A percentile compares a stretch with the other conserved stretches of the same genome.
phyloP scores from a whole-genome alignment of 2,329 filamentous ascomycete species.

The Trematosphaeria pertusa region DNA sequence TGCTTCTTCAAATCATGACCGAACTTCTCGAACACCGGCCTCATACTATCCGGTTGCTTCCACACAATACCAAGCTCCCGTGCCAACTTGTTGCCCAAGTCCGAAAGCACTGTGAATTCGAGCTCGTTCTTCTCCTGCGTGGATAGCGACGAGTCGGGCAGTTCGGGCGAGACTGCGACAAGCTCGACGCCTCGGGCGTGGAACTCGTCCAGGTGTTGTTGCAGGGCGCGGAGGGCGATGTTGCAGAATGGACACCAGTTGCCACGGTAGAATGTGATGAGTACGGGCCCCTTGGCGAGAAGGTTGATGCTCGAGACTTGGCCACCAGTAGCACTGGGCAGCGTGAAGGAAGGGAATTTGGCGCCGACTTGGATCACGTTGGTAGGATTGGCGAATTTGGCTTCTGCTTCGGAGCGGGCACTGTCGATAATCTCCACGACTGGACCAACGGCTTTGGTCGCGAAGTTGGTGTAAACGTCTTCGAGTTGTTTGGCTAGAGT shows the following conservation, averaged over 20 bases:
- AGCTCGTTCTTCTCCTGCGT: slow-evolving; percentile 52
- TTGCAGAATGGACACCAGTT: slow-evolving; percentile 59
- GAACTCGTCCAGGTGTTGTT: slow-evolving; percentile 47
- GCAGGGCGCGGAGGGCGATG: slow-evolving; percentile 45
- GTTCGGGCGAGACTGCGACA: slow-evolving; percentile 53
- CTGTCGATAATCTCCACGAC: background rate
- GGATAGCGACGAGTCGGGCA: slow-evolving; percentile 49
- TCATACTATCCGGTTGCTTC: slow-evolving; percentile 9
- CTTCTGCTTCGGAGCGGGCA: background rate
- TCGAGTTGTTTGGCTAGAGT: slow-evolving; percentile 5
- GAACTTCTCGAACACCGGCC: slow-evolving; percentile 2
- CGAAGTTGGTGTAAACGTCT: slow-evolving; percentile 1
- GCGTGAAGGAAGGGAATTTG: slow-evolving; percentile 5
- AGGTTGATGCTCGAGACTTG: slow-evolving; percentile 41
- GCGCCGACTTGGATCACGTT: slow-evolving; percentile 1
- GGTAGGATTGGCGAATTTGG: slow-evolving; percentile 1
- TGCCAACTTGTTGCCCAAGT: slow-evolving; percentile 47
- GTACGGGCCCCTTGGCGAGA: slow-evolving; percentile 33
- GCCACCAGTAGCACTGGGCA: slow-evolving; percentile 42
- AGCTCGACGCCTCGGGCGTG: slow-evolving; percentile 49
- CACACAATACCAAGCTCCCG: slow-evolving; percentile 12
- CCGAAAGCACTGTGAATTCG: slow-evolving; percentile 52
- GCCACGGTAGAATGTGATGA: slow-evolving; percentile 58
- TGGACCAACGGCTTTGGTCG: background rate
- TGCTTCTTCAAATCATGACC: slow-evolving; percentile 9